Conservation (phyloP, 257 asterid species). For the Penstemon eatonii region DNA sequence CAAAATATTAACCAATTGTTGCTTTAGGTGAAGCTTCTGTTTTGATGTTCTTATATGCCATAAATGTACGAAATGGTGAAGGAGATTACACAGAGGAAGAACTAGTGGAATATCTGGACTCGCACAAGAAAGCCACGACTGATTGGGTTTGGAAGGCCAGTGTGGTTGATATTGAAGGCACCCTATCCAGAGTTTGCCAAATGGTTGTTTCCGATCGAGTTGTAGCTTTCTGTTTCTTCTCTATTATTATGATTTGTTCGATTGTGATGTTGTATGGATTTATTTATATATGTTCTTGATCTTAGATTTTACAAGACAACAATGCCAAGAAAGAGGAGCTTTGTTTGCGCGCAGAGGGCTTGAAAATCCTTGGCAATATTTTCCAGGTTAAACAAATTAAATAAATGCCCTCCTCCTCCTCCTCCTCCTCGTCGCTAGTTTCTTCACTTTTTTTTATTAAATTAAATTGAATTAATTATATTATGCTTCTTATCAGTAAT, state of each 20-base stretch:
- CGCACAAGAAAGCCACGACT: constrained; percentile 90
- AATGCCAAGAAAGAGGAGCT: constrained; percentile 90
- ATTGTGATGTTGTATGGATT: neutral
- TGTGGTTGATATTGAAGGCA: constrained; percentile 95
- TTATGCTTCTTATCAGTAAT: constrained; percentile 14
- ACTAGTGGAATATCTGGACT: constrained; percentile 85
- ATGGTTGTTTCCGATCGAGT: constrained; percentile 60
- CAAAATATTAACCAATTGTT: no score
- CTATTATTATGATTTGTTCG: constrained; percentile 16
- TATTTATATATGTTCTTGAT: neutral
- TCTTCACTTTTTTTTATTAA: no score
- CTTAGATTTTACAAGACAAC: constrained; percentile 82
- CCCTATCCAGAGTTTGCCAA: constrained; percentile 94
- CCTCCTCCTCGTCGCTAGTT: no score
- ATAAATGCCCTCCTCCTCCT: constrained; percentile 13
- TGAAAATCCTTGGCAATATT: constrained; percentile 88
- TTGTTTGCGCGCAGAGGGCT: constrained; percentile 86
- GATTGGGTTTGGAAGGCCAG: constrained; percentile 99
- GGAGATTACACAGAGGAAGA: constrained; percentile 91
- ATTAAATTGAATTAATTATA: neutral
- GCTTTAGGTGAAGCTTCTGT: constrained; percentile 84
- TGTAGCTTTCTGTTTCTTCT: constrained; percentile 9
- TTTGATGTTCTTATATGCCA: constrained; percentile 89
- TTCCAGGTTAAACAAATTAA: constrained; percentile 73
- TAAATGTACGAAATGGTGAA: constrained; percentile 79